Evolutionary conservation across 176 grass and related monocot genomes (phyloP).

Genomic region (Bromus sterilis): DNA sequence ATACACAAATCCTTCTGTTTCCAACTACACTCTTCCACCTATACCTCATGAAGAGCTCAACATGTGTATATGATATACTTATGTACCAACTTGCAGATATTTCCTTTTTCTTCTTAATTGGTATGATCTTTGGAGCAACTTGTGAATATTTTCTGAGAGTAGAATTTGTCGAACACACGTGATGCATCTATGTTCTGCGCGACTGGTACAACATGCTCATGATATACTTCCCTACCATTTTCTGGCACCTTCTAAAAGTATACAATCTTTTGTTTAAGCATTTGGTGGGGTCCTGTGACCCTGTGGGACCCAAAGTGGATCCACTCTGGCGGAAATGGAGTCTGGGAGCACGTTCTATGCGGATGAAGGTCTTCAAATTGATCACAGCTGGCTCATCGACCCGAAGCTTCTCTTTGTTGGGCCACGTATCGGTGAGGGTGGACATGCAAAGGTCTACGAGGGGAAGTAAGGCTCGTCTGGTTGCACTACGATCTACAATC

Average conservation of each 20-base stretch:
- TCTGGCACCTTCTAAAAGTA: slow-evolving; percentile 11
- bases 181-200: not conserved
- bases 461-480: slow-evolving; percentile 65
- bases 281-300: slow-evolving; percentile 30
- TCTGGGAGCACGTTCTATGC: slow-evolving; percentile 49
- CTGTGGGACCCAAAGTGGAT: slow-evolving; percentile 13
- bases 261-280: slow-evolving; percentile 16
- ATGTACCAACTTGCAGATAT: slow-evolving; percentile 1
- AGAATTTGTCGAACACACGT: not conserved
- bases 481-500: not conserved
- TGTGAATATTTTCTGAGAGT: not conserved
- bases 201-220: not conserved
- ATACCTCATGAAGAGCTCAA: not conserved
- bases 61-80: slow-evolving; percentile 9
- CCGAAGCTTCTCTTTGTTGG: slow-evolving; percentile 93
- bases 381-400: slow-evolving; percentile 91
- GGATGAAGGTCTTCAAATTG: slow-evolving; percentile 46
- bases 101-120: not conserved
- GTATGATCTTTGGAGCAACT: not conserved
- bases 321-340: slow-evolving; percentile 39
- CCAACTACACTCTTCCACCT: not conserved
- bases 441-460: slow-evolving; percentile 90
- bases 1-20: not conserved
- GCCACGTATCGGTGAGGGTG: slow-evolving; percentile 80
- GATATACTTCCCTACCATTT: slow-evolving; percentile 9